Evolutionary conservation across 129 eudicot species (phyloP).

Genomic region (Mikania micrantha): DNA sequence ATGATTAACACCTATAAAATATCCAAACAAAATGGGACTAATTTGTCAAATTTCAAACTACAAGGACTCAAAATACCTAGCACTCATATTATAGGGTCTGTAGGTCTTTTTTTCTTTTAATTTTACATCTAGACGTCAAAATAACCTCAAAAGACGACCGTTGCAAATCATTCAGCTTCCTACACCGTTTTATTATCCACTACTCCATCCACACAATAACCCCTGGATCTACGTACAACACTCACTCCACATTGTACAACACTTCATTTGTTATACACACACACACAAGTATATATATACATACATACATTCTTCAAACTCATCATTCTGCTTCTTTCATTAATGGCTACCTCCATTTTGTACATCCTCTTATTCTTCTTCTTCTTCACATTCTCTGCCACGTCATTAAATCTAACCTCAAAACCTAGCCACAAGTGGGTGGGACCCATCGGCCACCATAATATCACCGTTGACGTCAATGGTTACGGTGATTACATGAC

Average conservation of each 20-base stretch:
- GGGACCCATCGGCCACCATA: conserved; percentile 73
- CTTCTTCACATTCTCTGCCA: conserved; percentile 15
- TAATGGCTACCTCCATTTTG: conserved; percentile 25
- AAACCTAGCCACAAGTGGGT: conserved; percentile 62
- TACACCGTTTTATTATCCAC: conserved; percentile 14
- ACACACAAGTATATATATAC: conserved; percentile 16
- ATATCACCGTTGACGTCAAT: conserved; percentile 52
- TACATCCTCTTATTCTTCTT: conserved; percentile 11
- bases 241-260: conserved; percentile 7
- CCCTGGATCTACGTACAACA: conserved; percentile 12
- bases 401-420: conserved; percentile 17
- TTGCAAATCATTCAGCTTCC: conserved; percentile 20
- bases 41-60: background rate
- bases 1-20: background rate
- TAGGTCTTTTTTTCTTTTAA: too few species aligned
- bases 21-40: background rate
- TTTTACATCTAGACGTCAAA: conserved; percentile 3
- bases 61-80: background rate
- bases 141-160: conserved; percentile 25
- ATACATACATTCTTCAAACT: background rate
- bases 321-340: conserved; percentile 20
- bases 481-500: conserved; percentile 64
- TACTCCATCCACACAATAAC: conserved; percentile 5
- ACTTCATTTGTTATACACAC: conserved; percentile 15
- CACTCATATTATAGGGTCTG: too few species aligned